A percentile compares a stretch with the other conserved stretches of the same genome.
Conservation (phyloP, 192 early-diverging fungal genomes). For the Cladochytrium replicatum region DNA sequence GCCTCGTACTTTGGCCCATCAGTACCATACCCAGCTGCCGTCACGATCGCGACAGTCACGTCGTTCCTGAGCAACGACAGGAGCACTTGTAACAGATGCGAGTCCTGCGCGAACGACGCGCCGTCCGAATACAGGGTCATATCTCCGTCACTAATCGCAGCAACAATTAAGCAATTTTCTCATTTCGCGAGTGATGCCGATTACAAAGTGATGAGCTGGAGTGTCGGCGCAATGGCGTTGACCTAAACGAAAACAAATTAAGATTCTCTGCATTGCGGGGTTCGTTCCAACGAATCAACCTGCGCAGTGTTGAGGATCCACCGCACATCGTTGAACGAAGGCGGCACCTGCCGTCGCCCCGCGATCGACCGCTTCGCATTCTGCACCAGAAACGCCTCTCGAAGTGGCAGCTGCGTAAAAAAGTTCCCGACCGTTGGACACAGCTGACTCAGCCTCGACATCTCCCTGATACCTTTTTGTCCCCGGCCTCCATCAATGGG, state of each 20-base stretch:
- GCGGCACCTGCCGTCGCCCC: slow-evolving; percentile 72
- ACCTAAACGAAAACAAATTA: slow-evolving; percentile 19
- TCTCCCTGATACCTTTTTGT: slow-evolving; percentile 39
- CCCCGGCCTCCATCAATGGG: background rate
- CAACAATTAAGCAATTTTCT: background rate
- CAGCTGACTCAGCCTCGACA: slow-evolving; percentile 66
- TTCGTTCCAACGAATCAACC: slow-evolving; percentile 1
- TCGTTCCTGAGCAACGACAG: slow-evolving; percentile 53
- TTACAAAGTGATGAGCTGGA: slow-evolving; percentile 78
- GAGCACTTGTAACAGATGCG: slow-evolving; percentile 53
- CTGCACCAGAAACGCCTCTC: slow-evolving; percentile 56
- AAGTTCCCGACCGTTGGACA: slow-evolving; percentile 76
- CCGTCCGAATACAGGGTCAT: slow-evolving; percentile 92
- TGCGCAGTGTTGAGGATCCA: slow-evolving; percentile 87
- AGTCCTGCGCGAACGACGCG: slow-evolving; percentile 64
- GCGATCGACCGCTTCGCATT: slow-evolving; percentile 61
- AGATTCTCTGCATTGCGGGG: background rate
- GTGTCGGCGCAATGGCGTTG: slow-evolving; percentile 56
- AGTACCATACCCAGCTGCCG: slow-evolving; percentile 78
- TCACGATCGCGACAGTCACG: slow-evolving; percentile 76
- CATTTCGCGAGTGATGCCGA: background rate
- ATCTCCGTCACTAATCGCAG: slow-evolving; percentile 63
- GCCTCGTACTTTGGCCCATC: slow-evolving; percentile 65
- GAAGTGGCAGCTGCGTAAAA: slow-evolving; percentile 73
- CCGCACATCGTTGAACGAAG: slow-evolving; percentile 87